Evolutionary conservation across 129 eudicot species (phyloP).

Genomic region (Glebionis coronaria): DNA sequence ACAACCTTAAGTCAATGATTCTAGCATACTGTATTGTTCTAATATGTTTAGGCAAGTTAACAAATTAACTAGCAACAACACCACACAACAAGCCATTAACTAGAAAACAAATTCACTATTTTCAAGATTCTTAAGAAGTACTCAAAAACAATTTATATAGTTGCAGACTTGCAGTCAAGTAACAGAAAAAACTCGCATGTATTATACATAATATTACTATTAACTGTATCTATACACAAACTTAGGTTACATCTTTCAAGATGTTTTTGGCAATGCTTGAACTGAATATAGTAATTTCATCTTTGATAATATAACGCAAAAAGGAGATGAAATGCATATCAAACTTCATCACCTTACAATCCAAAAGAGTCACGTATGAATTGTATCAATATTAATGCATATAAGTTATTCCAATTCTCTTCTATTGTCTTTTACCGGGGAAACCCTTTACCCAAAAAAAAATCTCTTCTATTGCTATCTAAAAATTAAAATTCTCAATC

Average conservation of each 20-base stretch:
- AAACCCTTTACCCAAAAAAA: too few species aligned
- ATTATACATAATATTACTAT: not conserved
- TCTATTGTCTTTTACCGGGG: too few species aligned
- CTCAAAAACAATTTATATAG: not conserved
- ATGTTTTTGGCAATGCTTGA: too few species aligned
- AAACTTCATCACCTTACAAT: not conserved
- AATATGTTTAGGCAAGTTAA: conserved; percentile 1
- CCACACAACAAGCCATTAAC: not conserved
- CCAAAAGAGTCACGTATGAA: not conserved
- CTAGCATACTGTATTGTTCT: not conserved
- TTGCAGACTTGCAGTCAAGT: not conserved
- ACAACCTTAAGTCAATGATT: not conserved
- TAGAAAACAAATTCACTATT: not conserved
- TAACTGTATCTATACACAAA: not conserved
- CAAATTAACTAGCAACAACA: conserved; percentile 7
- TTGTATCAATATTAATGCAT: not conserved
- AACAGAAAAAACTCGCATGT: not conserved
- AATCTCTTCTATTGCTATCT: too few species aligned
- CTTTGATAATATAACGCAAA: too few species aligned
- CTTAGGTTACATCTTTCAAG: conserved; percentile 7
- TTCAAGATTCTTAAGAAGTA: not conserved
- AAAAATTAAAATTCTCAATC: too few species aligned
- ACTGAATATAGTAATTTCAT: too few species aligned
- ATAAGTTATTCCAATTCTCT: not conserved
- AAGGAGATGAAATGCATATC: not conserved